phyloP scores from a whole-genome alignment of 2,329 filamentous ascomycete species.

The Raffaelea ambrosiae region DNA sequence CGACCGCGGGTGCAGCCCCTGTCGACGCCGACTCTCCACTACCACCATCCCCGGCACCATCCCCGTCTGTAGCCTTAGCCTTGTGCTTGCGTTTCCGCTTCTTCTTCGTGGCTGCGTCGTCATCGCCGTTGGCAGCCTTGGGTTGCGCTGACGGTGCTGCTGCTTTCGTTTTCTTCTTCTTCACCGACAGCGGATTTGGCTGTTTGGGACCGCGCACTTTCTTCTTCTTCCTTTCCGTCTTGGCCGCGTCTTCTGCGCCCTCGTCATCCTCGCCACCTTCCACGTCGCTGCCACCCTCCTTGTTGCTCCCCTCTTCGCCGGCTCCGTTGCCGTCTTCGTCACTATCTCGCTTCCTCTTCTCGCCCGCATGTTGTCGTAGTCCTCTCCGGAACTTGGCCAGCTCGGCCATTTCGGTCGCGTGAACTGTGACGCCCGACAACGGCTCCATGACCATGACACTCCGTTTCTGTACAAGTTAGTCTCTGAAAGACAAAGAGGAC shows the following conservation, averaged over 20 bases:
- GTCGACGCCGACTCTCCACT: not conserved
- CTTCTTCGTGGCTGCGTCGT: slow-evolving; percentile 13
- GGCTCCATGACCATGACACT: slow-evolving; percentile 68
- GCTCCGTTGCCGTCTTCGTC: not conserved
- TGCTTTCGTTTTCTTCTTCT: slow-evolving; percentile 20
- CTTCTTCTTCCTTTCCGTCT: slow-evolving; percentile 24
- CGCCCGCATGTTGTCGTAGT: slow-evolving; percentile 40
- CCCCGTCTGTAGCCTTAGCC: slow-evolving; percentile 4
- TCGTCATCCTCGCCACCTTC: slow-evolving; percentile 26
- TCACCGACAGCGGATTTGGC: slow-evolving; percentile 24
- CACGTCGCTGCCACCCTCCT: slow-evolving; percentile 12
- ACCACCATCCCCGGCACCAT: not conserved
- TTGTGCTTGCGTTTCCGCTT: slow-evolving; percentile 17
- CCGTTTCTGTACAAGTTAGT: slow-evolving; percentile 1
- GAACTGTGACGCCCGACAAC: slow-evolving; percentile 57
- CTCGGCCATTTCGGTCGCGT: slow-evolving; percentile 60
- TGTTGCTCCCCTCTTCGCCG: slow-evolving; percentile 24
- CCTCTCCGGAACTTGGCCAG: slow-evolving; percentile 65
- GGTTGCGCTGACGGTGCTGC: not conserved
- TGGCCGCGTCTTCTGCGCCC: slow-evolving; percentile 26
- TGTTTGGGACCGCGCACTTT: slow-evolving; percentile 21
- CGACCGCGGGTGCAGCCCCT: not conserved
- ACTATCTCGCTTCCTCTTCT: slow-evolving; percentile 38
- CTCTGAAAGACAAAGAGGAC: slow-evolving; percentile 1
- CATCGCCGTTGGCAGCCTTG: not conserved